These are phyloP conservation scores for Tetrahymena elliotti DNA, from an alignment of 73 alveolate species.

Conservation along the genomic window DNA sequence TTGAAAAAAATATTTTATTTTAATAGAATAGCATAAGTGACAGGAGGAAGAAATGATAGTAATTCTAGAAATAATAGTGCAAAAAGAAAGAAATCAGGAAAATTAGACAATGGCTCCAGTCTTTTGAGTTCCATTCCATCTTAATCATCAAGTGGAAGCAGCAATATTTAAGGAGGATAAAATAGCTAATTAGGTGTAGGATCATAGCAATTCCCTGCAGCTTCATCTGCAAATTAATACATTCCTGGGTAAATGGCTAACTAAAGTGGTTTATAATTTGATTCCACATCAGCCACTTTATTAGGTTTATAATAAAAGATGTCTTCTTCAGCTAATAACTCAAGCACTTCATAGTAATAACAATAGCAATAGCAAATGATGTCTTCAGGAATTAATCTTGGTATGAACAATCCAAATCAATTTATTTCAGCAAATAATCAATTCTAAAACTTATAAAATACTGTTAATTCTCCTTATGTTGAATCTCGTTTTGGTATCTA, in stretches of 20 bases:
- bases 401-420: neutral
- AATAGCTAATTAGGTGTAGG: neutral
- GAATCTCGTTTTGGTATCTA: neutral
- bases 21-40: conserved; percentile 6
- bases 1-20: neutral
- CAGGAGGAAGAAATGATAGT: conserved; percentile 41
- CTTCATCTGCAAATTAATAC: neutral
- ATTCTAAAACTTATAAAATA: neutral
- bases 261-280: neutral
- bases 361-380: neutral
- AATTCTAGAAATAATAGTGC: conserved; percentile 46
- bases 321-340: neutral
- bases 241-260: neutral
- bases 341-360: neutral
- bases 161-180: neutral
- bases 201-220: neutral
- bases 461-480: neutral
- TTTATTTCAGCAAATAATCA: neutral
- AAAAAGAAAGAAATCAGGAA: conserved; percentile 49
- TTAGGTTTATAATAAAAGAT: neutral
- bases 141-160: neutral
- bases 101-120: neutral
- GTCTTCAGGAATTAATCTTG: neutral
- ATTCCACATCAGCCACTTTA: neutral
- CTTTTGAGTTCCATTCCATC: neutral